These are phyloP conservation scores for Corymbia calophylla DNA, from an alignment of 441 rosid genomes.

Conservation along the genomic window DNA sequence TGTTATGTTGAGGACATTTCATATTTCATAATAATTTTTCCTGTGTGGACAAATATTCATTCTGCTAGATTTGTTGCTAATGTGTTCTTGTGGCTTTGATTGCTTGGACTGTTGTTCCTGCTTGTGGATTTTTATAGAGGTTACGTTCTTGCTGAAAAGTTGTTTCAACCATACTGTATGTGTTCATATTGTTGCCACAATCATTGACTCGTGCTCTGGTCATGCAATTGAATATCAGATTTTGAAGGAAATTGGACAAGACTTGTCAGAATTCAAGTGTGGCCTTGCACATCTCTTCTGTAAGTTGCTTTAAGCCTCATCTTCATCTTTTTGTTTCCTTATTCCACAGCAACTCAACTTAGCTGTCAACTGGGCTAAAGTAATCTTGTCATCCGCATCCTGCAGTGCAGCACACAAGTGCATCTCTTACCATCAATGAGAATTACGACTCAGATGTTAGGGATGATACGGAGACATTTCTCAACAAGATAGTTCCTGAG, in stretches of 20 bases:
- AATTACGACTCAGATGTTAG: conserved; percentile 92
- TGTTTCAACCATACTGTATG: background rate
- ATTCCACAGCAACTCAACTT: background rate
- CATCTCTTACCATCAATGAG: conserved; percentile 92
- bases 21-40: background rate
- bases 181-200: background rate
- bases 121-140: background rate
- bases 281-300: conserved; percentile 90
- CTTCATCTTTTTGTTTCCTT: background rate
- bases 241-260: conserved; percentile 61
- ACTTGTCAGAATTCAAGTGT: conserved; percentile 71
- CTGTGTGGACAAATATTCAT: background rate
- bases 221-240: conserved; percentile 33
- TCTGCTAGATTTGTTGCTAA: background rate
- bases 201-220: background rate
- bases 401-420: conserved; percentile 90
- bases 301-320: conserved; percentile 17
- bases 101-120: background rate
- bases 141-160: background rate
- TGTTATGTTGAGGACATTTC: background rate
- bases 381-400: background rate
- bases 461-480: conserved; percentile 89
- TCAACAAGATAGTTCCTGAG: conserved; percentile 88
- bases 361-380: background rate
- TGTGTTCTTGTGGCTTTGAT: background rate